Conservation (phyloP, 2,329 filamentous ascomycete species). For the Venturia effusa region DNA sequence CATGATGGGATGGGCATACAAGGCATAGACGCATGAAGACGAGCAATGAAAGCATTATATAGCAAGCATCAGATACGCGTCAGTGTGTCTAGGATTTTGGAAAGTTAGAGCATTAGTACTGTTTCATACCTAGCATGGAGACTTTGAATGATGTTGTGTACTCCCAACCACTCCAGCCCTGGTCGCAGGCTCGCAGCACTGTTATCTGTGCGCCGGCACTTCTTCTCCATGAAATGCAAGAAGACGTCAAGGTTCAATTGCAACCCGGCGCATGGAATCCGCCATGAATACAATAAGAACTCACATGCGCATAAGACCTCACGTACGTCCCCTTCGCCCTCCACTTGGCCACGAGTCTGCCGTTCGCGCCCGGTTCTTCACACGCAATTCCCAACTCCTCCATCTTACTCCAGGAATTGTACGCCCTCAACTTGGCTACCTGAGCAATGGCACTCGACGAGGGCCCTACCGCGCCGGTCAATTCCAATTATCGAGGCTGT, state of each 20-base stretch:
- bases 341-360: slow-evolving; percentile 10
- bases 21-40: background rate
- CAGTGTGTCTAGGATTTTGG: background rate
- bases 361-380: slow-evolving; percentile 40
- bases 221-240: background rate
- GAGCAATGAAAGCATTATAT: background rate
- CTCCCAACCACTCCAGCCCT: too few relatives aligned
- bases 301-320: slow-evolving; percentile 4
- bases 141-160: background rate
- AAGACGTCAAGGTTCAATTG: background rate
- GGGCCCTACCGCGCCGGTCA: slow-evolving; percentile 21
- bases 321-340: slow-evolving; percentile 1
- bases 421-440: slow-evolving; percentile 55
- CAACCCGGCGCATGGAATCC: background rate
- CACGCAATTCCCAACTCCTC: slow-evolving; percentile 43
- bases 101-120: too few relatives aligned
- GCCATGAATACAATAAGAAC: background rate
- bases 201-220: background rate
- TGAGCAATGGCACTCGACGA: slow-evolving; percentile 42
- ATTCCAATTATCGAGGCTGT: slow-evolving; percentile 52
- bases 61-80: background rate
- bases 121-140: too few relatives aligned
- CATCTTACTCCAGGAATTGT: slow-evolving; percentile 33
- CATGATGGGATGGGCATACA: background rate
- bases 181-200: too few relatives aligned